Evolutionary conservation across 805 yeast species (phyloP), one percentile per base, ranked within the genome.

Genomic region (Suhomyces canberraensis): DNA sequence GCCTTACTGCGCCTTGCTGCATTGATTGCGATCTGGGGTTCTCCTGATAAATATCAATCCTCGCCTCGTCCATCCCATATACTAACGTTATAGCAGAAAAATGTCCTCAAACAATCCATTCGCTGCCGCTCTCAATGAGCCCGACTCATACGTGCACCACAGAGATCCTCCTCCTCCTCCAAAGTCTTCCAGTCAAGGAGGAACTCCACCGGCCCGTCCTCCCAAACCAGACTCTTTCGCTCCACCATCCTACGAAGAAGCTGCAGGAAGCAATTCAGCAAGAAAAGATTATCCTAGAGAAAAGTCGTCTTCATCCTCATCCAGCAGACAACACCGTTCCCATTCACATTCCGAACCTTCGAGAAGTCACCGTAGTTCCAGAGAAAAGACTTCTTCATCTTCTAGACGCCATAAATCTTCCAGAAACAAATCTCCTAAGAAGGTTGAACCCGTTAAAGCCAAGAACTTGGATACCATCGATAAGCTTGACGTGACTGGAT

Each of bases 401-500:
- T 30, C 44, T 37, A 51, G 41, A 38, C 39, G 35, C 13, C 24
- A 35, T n/a, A 35, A 35, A 22, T 38, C 40, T 9, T 35, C 41
- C 8, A 27, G 33, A 24, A 61, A 48, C 39, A 58, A 61, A 30
- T 66, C 66, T 22, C 64, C 69, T n/a, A 63, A 70, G 52, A 56
- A 71, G 56, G 60, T 71, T 40, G 69, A 65, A 54, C 59, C 69
- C 3, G 66, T 66, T 52, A 70, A 77, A 47, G 75, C 89, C 11
- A 79, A 81, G 50, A 85, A 89, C 48, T 81, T 90, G 38, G 98
- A 91, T 54, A 87, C 95, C 3, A 93, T 93, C 50, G 98, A 93
- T 66, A 86, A 86, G 61, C 72, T 93, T 52, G 98, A 93, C 60
- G 98, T 91, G 31, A 90, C 97, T 9, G 97, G 96, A 1, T 74